These are phyloP conservation scores for Astrephomene gubernaculifera DNA, from an alignment of 139 green algal species.

Conservation along the genomic window DNA sequence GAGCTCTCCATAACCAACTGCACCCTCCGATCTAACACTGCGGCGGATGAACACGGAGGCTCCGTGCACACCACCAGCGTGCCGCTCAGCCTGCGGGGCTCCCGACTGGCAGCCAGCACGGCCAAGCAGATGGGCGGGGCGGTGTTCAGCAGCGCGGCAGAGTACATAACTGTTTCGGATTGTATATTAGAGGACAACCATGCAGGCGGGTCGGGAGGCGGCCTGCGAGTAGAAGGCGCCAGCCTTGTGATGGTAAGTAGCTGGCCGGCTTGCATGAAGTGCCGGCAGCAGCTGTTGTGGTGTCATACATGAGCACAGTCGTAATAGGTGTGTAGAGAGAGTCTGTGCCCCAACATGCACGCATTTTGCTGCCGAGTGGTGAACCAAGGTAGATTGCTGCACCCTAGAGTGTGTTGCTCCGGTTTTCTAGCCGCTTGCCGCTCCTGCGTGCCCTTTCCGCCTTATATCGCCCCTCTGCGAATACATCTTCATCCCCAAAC, in stretches of 20 bases:
- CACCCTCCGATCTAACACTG: not conserved
- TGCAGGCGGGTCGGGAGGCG: not conserved
- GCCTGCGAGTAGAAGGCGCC: not conserved
- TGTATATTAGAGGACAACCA: not conserved
- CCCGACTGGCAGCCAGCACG: not conserved
- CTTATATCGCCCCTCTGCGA: not conserved
- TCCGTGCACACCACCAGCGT: not conserved
- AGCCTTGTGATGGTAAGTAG: not conserved
- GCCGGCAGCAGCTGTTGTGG: no score
- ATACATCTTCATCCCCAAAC: not conserved
- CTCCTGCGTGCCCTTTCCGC: not conserved
- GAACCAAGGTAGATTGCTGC: no score
- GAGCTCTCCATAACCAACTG: not conserved
- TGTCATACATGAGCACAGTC: no score
- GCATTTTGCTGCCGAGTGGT: no score
- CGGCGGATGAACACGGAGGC: not conserved
- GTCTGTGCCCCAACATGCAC: no score
- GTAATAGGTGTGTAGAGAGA: not conserved
- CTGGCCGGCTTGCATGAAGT: no score
- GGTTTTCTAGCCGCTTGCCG: no score
- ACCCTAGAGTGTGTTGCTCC: no score
- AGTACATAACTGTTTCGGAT: not conserved
- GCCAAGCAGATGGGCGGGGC: not conserved
- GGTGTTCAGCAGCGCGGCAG: not conserved
- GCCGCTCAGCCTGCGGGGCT: not conserved